Evolutionary conservation across 1,284 basidiomycete species (phyloP).

Genomic region (Melampsora abietis-canadensis): DNA sequence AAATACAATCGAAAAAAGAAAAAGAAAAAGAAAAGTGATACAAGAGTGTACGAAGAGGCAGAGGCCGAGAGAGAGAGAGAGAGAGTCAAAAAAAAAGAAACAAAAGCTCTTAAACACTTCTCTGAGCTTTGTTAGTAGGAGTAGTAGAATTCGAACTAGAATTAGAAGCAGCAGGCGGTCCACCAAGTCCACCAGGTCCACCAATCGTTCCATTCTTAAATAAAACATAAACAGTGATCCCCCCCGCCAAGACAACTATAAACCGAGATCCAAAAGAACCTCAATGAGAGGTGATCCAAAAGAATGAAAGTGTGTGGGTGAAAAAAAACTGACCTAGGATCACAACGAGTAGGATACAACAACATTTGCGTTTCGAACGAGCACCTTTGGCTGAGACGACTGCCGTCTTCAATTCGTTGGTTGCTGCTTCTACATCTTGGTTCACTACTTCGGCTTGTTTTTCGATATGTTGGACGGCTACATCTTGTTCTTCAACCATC

Average conservation of each 20-base stretch:
- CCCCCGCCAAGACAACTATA: not conserved
- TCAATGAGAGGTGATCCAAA: not conserved
- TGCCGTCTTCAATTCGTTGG: constrained; percentile 33
- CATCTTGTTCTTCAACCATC: constrained; percentile 43
- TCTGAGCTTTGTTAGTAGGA: too few species aligned
- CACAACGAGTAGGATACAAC: constrained; percentile 21
- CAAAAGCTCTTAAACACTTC: too few species aligned
- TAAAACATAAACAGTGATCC: not conserved
- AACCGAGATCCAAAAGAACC: too few species aligned
- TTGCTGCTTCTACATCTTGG: constrained; percentile 37
- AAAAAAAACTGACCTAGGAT: constrained; percentile 19
- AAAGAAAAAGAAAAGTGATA: constrained; percentile 1
- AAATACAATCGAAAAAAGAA: not conserved
- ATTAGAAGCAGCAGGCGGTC: too few species aligned
- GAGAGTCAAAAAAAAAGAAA: not conserved
- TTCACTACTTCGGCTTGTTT: constrained; percentile 33
- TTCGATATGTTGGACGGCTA: constrained; percentile 32
- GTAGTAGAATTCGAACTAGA: too few species aligned
- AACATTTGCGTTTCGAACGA: constrained; percentile 39
- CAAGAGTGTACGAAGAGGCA: not conserved
- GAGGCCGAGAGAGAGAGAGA: not conserved
- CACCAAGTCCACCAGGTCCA: not conserved
- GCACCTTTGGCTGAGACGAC: constrained; percentile 33
- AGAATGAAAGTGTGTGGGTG: not conserved
- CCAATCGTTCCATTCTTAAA: not conserved